Evolutionary conservation across 164 flowering plant genomes (phyloP).

Genomic region (Kingdonia uniflora): DNA sequence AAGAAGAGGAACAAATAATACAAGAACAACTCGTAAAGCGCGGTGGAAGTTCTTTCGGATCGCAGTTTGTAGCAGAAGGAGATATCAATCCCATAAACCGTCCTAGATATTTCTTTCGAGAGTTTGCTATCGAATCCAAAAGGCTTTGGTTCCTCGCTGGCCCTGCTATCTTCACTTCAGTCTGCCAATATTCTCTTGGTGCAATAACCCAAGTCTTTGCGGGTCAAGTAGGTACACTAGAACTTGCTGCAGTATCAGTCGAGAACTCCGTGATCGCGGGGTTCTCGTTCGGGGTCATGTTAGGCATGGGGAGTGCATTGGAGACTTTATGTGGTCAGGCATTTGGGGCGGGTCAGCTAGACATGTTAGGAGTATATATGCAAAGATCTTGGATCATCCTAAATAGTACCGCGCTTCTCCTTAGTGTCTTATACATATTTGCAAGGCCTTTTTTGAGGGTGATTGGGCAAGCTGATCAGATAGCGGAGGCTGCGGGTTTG

Average conservation of each 20-base stretch:
- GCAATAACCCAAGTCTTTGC: constrained; percentile 64
- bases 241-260: constrained; percentile 66
- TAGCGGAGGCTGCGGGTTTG: constrained; percentile 46
- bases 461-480: constrained; percentile 40
- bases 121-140: constrained; percentile 34
- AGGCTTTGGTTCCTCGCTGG: constrained; percentile 69
- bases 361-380: constrained; percentile 80
- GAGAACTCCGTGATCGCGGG: constrained; percentile 67
- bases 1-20: neutral
- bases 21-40: neutral
- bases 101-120: constrained; percentile 11
- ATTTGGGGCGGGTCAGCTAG: constrained; percentile 58
- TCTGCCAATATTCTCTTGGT: constrained; percentile 61
- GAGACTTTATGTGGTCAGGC: constrained; percentile 92
- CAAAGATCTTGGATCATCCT: constrained; percentile 85
- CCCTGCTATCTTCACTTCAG: constrained; percentile 62
- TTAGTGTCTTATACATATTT: constrained; percentile 36
- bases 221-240: constrained; percentile 57
- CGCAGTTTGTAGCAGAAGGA: constrained; percentile 5
- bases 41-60: constrained; percentile 3
- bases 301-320: constrained; percentile 86
- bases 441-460: constrained; percentile 28
- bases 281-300: constrained; percentile 52
- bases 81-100: constrained; percentile 11
- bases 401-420: constrained; percentile 23